Evolutionary conservation across 2,329 filamentous ascomycete species (phyloP), one percentile per base, ranked within the genome.

Genomic region (Cercospora citrullina): DNA sequence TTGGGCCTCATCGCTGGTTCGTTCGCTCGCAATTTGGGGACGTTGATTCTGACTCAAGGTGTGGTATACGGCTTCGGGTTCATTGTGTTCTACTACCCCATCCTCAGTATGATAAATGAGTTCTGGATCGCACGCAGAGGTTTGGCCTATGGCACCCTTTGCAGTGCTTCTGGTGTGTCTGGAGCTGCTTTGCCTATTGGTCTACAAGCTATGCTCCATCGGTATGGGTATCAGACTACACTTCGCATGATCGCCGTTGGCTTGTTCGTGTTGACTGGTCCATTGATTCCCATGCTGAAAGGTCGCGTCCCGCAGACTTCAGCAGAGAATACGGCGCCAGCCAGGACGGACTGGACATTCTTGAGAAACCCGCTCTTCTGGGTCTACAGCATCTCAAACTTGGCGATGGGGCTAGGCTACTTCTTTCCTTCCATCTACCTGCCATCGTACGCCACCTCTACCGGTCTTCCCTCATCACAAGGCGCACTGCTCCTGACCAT

Each of bases 1-100:
- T 39, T 73, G 0, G 69, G 72, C 9, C 70, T 78, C 0, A 60
- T 74, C 3, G 66, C 70, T 0, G 75, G 72, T 3, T 76, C 74
- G 1, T 86, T 90, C 69, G 84, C 86, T 0, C 80, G 77, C 2
- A 85, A 79, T 3, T 82, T 87, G 0, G 77, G 80, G 0, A 84
- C 87, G 42, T 82, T 90, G 36, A 86, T 90, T 68, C 74, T 82
- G 5, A 87, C 85, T 0, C 89, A 91, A 73, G 89, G 89, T 1
- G 75, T 90, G 10, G 76, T 89, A 30, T 90, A 77, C 36, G 75
- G 74, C 0, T 87, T 87, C 72, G 89, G 89, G n/a, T 83, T 88
- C 61, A 87, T 90, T 23, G 66, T 74, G 28, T 75, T 72, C 60
- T 76, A 75, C 53, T 75, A 74, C 12, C 74, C 75, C 0, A 74